Evolutionary conservation across 2,329 filamentous ascomycete genomes (phyloP).

Genomic region (Colletotrichum lupini): DNA sequence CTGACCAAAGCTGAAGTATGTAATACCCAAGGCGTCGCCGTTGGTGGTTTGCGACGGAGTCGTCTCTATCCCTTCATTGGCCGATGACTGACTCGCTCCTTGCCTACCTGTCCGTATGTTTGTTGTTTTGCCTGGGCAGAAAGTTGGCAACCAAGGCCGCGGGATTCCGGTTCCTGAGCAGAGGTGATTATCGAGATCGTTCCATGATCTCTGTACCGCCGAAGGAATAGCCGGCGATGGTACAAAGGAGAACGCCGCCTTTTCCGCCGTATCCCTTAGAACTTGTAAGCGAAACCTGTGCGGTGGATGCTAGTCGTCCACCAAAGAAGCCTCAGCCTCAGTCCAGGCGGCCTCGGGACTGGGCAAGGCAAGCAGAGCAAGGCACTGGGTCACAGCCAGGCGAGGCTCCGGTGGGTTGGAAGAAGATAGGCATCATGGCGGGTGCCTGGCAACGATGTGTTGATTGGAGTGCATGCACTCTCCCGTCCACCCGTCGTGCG

Average conservation of each 20-base stretch:
- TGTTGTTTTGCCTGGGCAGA: neutral
- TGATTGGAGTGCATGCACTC: neutral
- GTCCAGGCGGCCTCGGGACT: neutral
- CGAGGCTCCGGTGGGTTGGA: neutral
- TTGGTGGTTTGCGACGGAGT: neutral
- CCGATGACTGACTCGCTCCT: neutral
- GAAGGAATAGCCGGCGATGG: no score
- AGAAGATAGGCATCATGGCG: neutral
- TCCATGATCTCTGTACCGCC: neutral
- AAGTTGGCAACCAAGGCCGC: neutral
- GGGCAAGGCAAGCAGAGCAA: neutral
- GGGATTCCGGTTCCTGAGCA: neutral
- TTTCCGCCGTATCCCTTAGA: neutral
- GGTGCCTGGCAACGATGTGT: neutral
- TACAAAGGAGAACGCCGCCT: neutral
- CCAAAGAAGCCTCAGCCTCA: neutral
- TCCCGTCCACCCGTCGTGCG: neutral
- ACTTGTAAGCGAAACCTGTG: neutral
- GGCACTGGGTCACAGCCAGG: neutral
- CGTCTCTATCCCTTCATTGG: neutral
- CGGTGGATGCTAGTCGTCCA: neutral
- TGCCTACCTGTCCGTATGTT: neutral
- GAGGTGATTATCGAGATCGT: neutral
- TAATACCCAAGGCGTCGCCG: neutral
- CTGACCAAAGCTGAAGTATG: slow-evolving; percentile 25